Base-by-base conservation (phyloP, 2,329 filamentous ascomycete species). In the Beauveria caledonica region DNA sequence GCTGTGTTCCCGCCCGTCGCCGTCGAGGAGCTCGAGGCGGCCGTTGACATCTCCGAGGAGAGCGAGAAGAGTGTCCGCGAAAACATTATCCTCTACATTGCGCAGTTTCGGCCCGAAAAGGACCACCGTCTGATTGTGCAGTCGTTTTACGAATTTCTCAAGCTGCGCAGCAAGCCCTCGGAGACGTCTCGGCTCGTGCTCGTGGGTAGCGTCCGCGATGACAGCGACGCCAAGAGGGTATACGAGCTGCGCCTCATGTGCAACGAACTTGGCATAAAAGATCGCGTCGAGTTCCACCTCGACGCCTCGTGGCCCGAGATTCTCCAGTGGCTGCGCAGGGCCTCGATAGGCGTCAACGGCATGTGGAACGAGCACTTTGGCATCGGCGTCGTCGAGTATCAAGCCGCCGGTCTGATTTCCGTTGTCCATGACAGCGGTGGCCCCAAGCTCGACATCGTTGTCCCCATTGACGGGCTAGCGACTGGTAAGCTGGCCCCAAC, bases 341-440 rank as follows among this genome's bases (percentile, higher is more conserved):
- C 89, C 4, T 93, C 86, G 19, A 84, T 99, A 1, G 94, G 94
- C 54, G 92, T 96, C 33, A 99, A 99, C 68, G 91, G 89, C 69
- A 99, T 99, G 94, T 99, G 94, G 93, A 97, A 97, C 72, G 94
- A 99, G 76, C 94, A 99, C 73, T 99, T 99, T 71, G 94, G 94
- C 23, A 99, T 99, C 62, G 94, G 94, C 1, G 92, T 97, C 17
- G 94, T 99, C 45, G 94, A 99, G 77, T 99, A 97, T 71, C 92
- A 97, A 71, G 94, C 94, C 4, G 94, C 94, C 0, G 94, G 94
- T 1, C 78, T 99, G 61, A 92, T 99, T 61, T 86, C 88, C 5
- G 92, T 99, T 0, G 94, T 97, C 9, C 94, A 99, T 68, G 81
- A 97, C 73, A 94, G 89, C 55, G 94, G 93, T 9, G 94, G 94